Base-by-base conservation (phyloP, 2,329 filamentous ascomycete genomes). In the Calcarisporium arbuscula region DNA sequence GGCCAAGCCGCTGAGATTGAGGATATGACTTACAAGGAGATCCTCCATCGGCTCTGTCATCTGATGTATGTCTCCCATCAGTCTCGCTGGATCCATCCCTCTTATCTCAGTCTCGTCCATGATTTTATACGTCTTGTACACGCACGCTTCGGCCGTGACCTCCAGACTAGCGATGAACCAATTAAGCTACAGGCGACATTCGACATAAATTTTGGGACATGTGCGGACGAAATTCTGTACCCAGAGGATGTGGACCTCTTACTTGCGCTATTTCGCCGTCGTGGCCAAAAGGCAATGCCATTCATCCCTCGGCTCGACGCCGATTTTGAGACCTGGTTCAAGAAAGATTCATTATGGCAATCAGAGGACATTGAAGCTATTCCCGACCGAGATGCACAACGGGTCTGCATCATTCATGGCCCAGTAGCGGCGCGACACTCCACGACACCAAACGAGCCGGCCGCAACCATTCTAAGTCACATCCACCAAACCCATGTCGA, bases 291-390 rank as follows among this genome's bases (percentile, higher is more conserved):
- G 74, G 94, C 3, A 85, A n/a, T 94, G 19, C 92, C 90, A 1
- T 98, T 98, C 57, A 89, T 98, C 19, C 92, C 92, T 6, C 73
- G 84, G n/a, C 73, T 98, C 15, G 92, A 98, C 51, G 88, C 94
- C 44, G 95, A 90, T 57, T 98, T 98, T 48, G 92, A 98, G 58
- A 95, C 94, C 66, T 98, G 87, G 70, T 98, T 98, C 82, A 98
- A 98, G 80, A 98, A 98, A 70, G 92, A 98, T 60, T 98, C 92
- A 2, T 75, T 98, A 7, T 98, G 92, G 92, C 92, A 98, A 65
- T 96, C 92, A 1, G 92, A 98, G 64, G 92, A 98, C 53, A 72
- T 98, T 9, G 90, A 94, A 53, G 92, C 92, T 35, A 88, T 98
- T 38, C 89, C 95, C 41, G 90, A 74, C 48, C 92, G 96, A 63